Conservation (phyloP, 1,139 yeast species). For the Yamadazyma trypodendri region DNA sequence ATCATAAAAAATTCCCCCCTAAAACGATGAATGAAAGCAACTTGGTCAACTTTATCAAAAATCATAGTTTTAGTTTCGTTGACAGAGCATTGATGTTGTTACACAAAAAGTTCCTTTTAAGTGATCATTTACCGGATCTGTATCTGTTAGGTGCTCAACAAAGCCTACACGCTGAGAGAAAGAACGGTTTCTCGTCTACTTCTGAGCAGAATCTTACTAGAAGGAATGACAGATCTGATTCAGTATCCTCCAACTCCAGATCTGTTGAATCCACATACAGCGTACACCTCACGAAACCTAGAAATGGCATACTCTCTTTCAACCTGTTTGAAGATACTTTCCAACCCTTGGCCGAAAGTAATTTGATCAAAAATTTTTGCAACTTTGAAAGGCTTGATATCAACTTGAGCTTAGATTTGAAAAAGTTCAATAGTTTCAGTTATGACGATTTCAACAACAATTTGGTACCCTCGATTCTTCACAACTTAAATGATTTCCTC, state of each 20-base stretch:
- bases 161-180: too few relatives aligned
- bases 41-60: constrained; percentile 47
- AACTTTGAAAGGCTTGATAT: constrained; percentile 31
- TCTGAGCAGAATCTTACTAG: too few relatives aligned
- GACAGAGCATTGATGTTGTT: constrained; percentile 56
- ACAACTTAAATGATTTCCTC: constrained; percentile 54
- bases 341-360: constrained; percentile 39
- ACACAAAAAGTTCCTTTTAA: constrained; percentile 51
- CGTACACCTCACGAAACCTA: constrained; percentile 18
- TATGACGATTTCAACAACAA: constrained; percentile 53
- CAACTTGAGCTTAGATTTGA: constrained; percentile 35
- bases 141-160: not conserved
- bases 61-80: constrained; percentile 53
- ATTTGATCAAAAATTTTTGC: constrained; percentile 34
- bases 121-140: constrained; percentile 17
- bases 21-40: constrained; percentile 42
- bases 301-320: constrained; percentile 31
- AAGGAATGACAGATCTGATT: not conserved
- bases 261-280: constrained; percentile 11
- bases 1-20: constrained; percentile 27
- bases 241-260: not conserved
- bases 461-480: constrained; percentile 57
- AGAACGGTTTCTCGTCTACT: too few relatives aligned
- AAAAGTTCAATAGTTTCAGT: constrained; percentile 34
- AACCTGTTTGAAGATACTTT: constrained; percentile 44